Evolutionary conservation across 139 green algal genomes (phyloP).

Genomic region (Chlorella sorokiniana): DNA sequence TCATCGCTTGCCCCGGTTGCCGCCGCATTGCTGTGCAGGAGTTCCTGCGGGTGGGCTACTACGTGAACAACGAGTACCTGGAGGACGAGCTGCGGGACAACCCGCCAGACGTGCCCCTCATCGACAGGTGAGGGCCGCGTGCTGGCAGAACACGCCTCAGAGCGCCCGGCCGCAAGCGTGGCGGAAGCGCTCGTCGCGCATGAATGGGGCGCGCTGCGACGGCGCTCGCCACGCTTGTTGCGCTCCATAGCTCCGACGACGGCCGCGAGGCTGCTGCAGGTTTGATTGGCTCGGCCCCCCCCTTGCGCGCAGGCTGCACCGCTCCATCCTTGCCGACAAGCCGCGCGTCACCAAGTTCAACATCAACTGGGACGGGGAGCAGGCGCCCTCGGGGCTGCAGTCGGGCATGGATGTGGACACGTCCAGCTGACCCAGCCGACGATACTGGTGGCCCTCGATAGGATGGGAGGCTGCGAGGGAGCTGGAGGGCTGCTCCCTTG

Average conservation of each 20-base stretch:
- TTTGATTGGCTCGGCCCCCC: neutral
- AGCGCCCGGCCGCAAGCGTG: no score
- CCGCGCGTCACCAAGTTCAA: constrained; percentile 91
- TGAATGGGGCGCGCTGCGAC: no score
- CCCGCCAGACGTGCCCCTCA: constrained; percentile 68
- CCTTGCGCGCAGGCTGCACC: constrained; percentile 48
- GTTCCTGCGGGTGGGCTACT: constrained; percentile 94
- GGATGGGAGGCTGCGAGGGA: no score
- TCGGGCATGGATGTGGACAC: constrained; percentile 33
- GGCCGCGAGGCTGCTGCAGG: neutral
- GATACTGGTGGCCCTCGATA: no score
- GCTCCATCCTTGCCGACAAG: constrained; percentile 90
- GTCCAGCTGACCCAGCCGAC: no score
- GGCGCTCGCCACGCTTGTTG: no score
- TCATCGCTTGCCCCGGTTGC: no score
- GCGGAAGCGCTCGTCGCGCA: no score
- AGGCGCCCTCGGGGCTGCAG: neutral
- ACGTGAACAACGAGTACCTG: constrained; percentile 95
- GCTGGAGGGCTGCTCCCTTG: no score
- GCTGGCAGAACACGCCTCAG: no score
- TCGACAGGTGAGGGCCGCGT: no score
- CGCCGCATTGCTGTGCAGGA: constrained; percentile 52
- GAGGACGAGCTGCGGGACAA: constrained; percentile 87
- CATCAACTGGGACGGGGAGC: constrained; percentile 41
- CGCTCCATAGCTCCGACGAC: no score